Base-by-base conservation (phyloP, 331 rosid genomes). In the Quercus lobata region DNA sequence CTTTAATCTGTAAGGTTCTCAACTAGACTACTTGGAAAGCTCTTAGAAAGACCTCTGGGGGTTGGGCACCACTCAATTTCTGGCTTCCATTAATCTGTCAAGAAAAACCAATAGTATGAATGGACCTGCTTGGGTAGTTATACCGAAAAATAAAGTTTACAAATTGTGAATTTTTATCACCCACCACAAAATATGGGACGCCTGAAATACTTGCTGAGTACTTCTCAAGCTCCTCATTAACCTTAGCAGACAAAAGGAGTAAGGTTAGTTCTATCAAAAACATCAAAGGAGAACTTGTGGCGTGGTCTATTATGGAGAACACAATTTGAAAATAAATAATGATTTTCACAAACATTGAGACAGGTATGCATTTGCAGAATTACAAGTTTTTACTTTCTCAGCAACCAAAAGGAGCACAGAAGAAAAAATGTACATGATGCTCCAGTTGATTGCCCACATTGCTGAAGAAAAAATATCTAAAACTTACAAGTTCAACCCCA, bases 161-260 rank as follows among this genome's bases (percentile, higher is more conserved):
- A 27, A 32, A 52, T 71, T 62, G 18, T 22, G 56, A 55, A 62
- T 65, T 75, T 53, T 76, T 56, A 55, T 80, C 72, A 83, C 96
- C 60, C 73, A 92, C 98, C 87, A 90, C 82, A 72, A 82, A 92
- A 82, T 82, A 85, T 58, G 98, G 98, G 73, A 92, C 97, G 75
- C 97, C 97, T 14, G 87, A 19, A 70, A 87, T 74, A 81, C 87
- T 76, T 77, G 83, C 53, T 0, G 94, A 77, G 87, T 82, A 77
- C 84, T 87, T 78, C 69, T 87, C 76, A 16, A 95, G 86, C 83
- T 95, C 97, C 52, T 92, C 94, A 57, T 83, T 77, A 32, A 95
- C 97, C 98, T 95, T 76, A 62, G 60, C 49, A 54, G 71, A 25
- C 82, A 87, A 62, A 73, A 57, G 54, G 63, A 76, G 62, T 76